These are phyloP conservation scores for Apophysomyces trapeziformis DNA, from an alignment of 371 early-diverging fungal genomes.

Conservation along the genomic window DNA sequence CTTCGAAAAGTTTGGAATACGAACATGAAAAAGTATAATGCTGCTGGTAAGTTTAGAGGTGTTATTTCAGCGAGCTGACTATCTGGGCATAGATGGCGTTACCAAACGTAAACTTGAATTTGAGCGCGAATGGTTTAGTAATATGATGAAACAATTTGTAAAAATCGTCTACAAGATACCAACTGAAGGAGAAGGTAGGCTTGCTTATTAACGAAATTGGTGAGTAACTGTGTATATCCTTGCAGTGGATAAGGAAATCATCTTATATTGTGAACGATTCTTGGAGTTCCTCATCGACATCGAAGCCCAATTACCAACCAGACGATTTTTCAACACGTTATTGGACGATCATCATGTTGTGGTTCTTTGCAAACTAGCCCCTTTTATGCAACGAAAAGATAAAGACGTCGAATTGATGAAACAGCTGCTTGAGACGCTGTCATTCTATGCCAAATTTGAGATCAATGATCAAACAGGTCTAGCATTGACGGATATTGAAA, in stretches of 20 bases:
- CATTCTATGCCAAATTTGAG: conserved; percentile 76
- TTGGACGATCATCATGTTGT: conserved; percentile 83
- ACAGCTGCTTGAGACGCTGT: conserved; percentile 65
- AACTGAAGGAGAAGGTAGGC: conserved; percentile 49
- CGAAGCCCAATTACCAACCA: conserved; percentile 87
- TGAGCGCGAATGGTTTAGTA: conserved; percentile 64
- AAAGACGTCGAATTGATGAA: conserved; percentile 57
- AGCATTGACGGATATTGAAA: conserved; percentile 69
- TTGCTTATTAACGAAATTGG: background rate
- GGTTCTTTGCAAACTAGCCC: conserved; percentile 59
- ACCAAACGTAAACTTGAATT: conserved; percentile 53
- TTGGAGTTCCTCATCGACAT: conserved; percentile 88
- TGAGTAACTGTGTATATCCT: background rate
- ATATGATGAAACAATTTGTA: conserved; percentile 60
- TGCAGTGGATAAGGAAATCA: conserved; percentile 47
- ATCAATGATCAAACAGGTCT: conserved; percentile 85
- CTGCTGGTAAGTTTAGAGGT: conserved; percentile 41
- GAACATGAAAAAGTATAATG: conserved; percentile 52
- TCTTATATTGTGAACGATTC: conserved; percentile 72
- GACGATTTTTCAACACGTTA: conserved; percentile 83
- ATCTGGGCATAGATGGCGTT: conserved; percentile 39
- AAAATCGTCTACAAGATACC: conserved; percentile 59
- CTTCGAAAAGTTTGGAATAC: conserved; percentile 72
- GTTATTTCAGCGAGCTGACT: conserved; percentile 13
- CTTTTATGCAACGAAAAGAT: conserved; percentile 51